Conservation (phyloP, 306 rosid genomes). For the Spatholobus suberectus region DNA sequence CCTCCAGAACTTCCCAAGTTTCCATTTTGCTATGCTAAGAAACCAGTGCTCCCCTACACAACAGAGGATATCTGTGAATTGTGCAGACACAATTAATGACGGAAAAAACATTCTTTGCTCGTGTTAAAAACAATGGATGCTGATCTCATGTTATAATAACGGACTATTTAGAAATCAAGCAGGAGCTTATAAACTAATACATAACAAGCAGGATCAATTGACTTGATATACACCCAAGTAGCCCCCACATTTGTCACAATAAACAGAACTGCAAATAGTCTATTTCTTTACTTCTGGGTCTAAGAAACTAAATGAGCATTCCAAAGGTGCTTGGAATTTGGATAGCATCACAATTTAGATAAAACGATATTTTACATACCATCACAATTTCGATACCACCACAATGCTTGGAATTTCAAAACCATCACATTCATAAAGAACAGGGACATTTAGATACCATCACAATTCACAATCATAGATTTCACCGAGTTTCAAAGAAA, state of each 20-base stretch:
- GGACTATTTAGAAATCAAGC: background rate
- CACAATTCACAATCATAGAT: too few species aligned
- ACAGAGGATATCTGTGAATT: background rate
- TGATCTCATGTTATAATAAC: background rate
- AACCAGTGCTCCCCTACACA: background rate
- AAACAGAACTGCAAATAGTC: too few species aligned
- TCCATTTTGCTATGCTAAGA: slow-evolving; percentile 25
- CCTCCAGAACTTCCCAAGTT: slow-evolving; percentile 1
- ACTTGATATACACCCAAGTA: background rate
- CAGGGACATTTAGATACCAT: too few species aligned
- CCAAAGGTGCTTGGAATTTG: background rate
- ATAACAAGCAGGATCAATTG: background rate
- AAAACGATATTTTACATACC: too few species aligned
- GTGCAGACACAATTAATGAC: background rate
- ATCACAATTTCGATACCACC: background rate
- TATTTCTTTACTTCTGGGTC: background rate
- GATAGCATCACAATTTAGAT: too few species aligned
- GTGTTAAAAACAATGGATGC: background rate
- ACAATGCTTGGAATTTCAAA: too few species aligned
- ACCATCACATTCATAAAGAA: too few species aligned
- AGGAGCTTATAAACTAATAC: background rate
- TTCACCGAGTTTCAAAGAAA: too few species aligned
- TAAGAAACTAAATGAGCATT: background rate
- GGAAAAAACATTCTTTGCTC: too few species aligned
- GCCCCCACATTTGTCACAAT: too few species aligned